Evolutionary conservation across 441 rosid species (phyloP).

Genomic region (Erysimum cheiri): DNA sequence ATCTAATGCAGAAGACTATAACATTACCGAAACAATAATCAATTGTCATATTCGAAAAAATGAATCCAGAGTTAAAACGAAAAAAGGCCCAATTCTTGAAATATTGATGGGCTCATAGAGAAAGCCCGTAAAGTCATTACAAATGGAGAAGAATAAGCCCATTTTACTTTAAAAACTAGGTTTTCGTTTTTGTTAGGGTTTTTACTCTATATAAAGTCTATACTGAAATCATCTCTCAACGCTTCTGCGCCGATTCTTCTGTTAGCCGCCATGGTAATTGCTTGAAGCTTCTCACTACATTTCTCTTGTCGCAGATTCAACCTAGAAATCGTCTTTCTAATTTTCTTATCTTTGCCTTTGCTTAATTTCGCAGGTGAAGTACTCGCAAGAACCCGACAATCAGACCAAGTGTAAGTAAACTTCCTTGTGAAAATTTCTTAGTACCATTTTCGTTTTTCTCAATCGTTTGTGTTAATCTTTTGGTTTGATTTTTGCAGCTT

Average conservation of each 20-base stretch:
- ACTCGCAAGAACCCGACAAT: constrained; percentile 73
- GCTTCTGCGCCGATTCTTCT: constrained; percentile 38
- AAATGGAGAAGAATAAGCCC: constrained; percentile 4
- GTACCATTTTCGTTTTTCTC: not conserved
- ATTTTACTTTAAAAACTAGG: not conserved
- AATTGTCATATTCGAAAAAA: not conserved
- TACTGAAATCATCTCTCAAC: not conserved
- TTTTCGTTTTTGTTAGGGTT: constrained; percentile 13
- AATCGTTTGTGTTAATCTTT: not conserved
- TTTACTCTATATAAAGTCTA: constrained; percentile 23
- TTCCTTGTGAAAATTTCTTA: not conserved
- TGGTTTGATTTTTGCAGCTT: constrained; percentile 48
- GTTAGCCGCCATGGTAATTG: constrained; percentile 44
- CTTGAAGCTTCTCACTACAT: constrained; percentile 19
- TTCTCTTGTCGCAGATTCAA: constrained; percentile 7
- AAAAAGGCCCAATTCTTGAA: not conserved
- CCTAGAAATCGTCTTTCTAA: not conserved
- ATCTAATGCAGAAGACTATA: no score
- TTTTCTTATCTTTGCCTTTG: not conserved
- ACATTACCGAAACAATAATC: no score
- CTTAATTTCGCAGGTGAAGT: constrained; percentile 60
- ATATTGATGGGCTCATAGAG: not conserved
- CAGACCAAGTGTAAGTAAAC: constrained; percentile 62
- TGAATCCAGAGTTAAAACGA: not conserved
- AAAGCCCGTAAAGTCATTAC: constrained; percentile 2